phyloP scores from a whole-genome alignment of 2,329 filamentous ascomycete species.

The Botryotinia calthae region DNA sequence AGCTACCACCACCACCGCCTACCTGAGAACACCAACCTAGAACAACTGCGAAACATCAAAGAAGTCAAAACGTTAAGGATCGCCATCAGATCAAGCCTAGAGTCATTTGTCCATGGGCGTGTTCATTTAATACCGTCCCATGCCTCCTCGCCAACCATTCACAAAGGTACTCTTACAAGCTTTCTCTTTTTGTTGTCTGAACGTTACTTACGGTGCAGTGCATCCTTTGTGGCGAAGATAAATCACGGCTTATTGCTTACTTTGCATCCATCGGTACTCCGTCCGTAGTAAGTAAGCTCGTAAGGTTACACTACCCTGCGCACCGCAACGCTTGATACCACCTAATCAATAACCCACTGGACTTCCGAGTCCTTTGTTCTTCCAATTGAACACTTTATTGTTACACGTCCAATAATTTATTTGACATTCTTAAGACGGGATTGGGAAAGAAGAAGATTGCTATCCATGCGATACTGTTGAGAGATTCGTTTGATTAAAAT shows the following conservation, averaged over 20 bases:
- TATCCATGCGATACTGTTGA: constrained; percentile 31
- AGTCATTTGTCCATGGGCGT: background rate
- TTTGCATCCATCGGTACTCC: background rate
- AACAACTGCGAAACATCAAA: constrained; percentile 24
- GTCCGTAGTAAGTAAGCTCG: background rate
- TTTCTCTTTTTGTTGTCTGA: background rate
- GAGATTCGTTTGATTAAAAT: constrained; percentile 1
- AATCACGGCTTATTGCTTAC: background rate
- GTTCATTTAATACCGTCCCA: background rate
- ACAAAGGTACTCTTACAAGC: background rate
- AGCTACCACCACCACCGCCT: background rate
- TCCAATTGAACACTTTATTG: constrained; percentile 6
- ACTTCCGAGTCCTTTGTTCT: constrained; percentile 17
- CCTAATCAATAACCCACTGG: background rate
- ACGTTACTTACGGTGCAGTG: background rate
- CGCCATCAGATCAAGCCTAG: constrained; percentile 16
- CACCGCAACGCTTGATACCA: constrained; percentile 15
- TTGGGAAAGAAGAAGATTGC: background rate
- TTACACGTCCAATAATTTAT: background rate
- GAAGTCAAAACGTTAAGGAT: constrained; percentile 9
- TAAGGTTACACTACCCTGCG: background rate
- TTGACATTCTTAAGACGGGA: background rate
- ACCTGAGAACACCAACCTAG: background rate
- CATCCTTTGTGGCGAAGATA: constrained; percentile 2
- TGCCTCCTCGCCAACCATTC: background rate